These are phyloP conservation scores for Fusarium incarnatum DNA, from an alignment of 2,329 filamentous ascomycete species.

Conservation along the genomic window DNA sequence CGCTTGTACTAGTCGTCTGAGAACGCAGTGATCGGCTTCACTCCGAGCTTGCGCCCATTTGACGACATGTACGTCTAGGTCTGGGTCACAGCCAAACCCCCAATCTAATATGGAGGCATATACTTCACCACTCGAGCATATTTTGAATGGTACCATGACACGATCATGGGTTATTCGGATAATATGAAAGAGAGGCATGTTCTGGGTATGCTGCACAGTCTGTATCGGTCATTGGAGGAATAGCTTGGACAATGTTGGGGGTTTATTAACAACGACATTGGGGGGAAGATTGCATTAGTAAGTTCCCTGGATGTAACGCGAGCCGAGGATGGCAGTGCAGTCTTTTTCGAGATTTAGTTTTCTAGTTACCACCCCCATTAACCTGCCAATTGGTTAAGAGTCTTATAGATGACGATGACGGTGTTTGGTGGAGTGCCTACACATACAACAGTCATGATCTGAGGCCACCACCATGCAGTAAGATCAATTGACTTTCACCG, in stretches of 20 bases:
- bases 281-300: fast-evolving
- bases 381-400: background rate
- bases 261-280: background rate
- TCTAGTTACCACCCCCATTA: background rate
- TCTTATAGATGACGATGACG: background rate
- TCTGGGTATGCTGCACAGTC: background rate
- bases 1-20: background rate
- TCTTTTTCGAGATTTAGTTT: background rate
- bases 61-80: background rate
- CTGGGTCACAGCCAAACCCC: background rate
- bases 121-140: background rate
- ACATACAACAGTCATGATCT: background rate
- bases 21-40: background rate
- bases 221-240: background rate
- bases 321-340: background rate
- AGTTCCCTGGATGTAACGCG: fast-evolving
- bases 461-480: background rate
- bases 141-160: fast-evolving
- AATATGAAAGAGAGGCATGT: background rate
- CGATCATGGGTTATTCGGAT: background rate
- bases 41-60: background rate
- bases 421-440: background rate
- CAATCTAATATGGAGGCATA: background rate
- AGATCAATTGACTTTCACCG: background rate
- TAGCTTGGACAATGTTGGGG: background rate